phyloP scores from a whole-genome alignment of 148 eudicot genomes.

The Cornus kousa region DNA sequence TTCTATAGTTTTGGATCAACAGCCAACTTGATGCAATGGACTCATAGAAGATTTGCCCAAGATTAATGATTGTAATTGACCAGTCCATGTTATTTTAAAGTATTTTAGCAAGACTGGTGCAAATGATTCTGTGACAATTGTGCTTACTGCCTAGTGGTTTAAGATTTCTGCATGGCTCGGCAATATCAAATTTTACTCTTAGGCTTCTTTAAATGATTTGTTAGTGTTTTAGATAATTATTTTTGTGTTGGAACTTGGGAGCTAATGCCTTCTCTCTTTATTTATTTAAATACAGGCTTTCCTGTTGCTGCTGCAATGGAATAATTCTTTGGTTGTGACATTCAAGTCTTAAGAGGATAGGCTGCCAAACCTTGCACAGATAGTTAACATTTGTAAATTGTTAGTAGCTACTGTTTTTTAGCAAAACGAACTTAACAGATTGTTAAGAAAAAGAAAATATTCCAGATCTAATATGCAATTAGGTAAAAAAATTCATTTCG shows the following conservation, averaged over 20 bases:
- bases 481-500: background rate
- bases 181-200: too few species aligned
- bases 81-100: too few species aligned
- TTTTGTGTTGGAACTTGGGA: background rate
- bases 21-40: too few species aligned
- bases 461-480: background rate
- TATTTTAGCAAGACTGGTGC: too few species aligned
- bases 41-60: too few species aligned
- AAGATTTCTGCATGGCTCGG: too few species aligned
- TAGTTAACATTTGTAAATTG: background rate
- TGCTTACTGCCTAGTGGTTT: too few species aligned
- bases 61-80: too few species aligned
- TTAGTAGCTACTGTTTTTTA: background rate
- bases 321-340: background rate
- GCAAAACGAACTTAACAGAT: background rate
- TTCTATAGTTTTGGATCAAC: too few species aligned
- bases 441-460: background rate
- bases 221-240: too few species aligned
- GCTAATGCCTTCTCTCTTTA: background rate
- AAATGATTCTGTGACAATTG: too few species aligned
- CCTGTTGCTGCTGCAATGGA: slow-evolving; percentile 6
- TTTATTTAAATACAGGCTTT: background rate
- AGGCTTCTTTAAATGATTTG: background rate
- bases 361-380: slow-evolving; percentile 2
- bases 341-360: background rate